Percentiles rank a stretch among this genome's conserved stretches.
Conservation (phyloP, 139 green algal species). For the Diplosphaera chodatii region DNA sequence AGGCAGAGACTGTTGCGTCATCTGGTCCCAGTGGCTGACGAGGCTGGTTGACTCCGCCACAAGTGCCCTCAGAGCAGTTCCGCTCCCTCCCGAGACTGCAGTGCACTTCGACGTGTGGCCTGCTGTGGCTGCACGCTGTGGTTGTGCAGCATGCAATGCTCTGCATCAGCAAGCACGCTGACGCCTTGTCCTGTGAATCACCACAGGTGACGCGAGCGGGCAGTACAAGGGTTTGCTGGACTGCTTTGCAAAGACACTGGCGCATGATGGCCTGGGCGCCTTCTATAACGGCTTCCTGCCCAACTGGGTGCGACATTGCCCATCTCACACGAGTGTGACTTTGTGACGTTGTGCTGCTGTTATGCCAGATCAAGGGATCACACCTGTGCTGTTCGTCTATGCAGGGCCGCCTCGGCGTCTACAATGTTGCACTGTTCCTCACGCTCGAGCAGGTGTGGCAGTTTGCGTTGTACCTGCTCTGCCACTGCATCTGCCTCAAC, state of each 20-base stretch:
- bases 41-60: neutral
- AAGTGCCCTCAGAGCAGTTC: too few species aligned
- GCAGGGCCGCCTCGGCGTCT: conserved; percentile 48
- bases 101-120: too few species aligned
- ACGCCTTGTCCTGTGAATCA: neutral
- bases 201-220: conserved; percentile 55
- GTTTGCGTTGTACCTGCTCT: too few species aligned
- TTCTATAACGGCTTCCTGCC: conserved; percentile 84
- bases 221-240: conserved; percentile 82
- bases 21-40: neutral
- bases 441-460: conserved; percentile 89
- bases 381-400: too few species aligned
- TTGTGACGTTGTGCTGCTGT: too few species aligned
- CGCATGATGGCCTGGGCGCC: conserved; percentile 72
- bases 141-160: neutral
- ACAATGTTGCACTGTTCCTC: conserved; percentile 98
- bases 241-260: conserved; percentile 88
- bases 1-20: neutral
- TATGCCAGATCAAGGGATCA: too few species aligned
- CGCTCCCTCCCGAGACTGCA: too few species aligned
- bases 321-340: too few species aligned
- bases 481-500: too few species aligned
- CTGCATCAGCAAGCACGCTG: too few species aligned
- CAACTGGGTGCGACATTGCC: too few species aligned
- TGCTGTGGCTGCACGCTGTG: too few species aligned